Evolutionary conservation across 2,329 filamentous ascomycete species (phyloP).

Genomic region (Colletotrichum phormii): DNA sequence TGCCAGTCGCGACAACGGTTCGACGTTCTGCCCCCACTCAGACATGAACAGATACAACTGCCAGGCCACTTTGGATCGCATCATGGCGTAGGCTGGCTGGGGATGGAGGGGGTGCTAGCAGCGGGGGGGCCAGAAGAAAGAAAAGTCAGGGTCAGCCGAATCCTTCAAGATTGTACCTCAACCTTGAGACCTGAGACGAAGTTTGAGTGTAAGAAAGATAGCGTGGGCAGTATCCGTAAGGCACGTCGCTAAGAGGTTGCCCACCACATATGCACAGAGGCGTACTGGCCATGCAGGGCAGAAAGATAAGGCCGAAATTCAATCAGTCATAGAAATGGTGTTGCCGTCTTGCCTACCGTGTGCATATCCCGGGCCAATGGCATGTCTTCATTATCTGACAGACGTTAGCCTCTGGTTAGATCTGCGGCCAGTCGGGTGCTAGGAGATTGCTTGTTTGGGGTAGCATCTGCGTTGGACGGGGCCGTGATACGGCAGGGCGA

Average conservation of each 20-base stretch:
- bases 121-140: background rate
- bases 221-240: too few species aligned
- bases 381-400: background rate
- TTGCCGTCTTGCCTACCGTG: background rate
- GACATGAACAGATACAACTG: background rate
- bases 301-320: constrained; percentile 36
- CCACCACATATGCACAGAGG: background rate
- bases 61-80: background rate
- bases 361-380: constrained; percentile 1
- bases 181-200: background rate
- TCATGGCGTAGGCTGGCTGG: background rate
- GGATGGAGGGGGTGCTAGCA: background rate
- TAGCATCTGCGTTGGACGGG: background rate
- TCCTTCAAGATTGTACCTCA: background rate
- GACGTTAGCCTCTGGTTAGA: background rate
- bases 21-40: constrained; percentile 10
- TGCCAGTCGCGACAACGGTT: constrained; percentile 14
- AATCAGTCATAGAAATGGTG: constrained; percentile 37
- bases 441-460: constrained; percentile 19
- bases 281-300: background rate
- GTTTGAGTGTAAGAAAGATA: constrained; percentile 3
- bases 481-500: background rate
- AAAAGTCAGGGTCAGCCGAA: background rate
- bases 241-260: background rate
- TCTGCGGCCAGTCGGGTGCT: constrained; percentile 22